Conservation (phyloP, 495 filamentous ascomycete species). For the Clavariopsis aquatica region DNA sequence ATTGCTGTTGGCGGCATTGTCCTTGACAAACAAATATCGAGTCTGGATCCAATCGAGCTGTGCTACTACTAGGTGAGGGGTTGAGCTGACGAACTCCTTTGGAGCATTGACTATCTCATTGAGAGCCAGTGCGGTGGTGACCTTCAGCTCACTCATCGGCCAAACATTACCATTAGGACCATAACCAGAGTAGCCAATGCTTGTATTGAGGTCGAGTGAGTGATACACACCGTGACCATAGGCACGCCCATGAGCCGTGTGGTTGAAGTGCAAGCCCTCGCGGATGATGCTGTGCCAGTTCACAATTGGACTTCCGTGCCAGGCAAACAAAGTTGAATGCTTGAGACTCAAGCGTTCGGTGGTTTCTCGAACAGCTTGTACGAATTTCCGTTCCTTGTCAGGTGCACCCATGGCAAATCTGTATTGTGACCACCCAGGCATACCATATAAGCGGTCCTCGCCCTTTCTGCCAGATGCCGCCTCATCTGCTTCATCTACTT, state of each 20-base stretch:
- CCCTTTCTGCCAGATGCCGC: constrained; percentile 20
- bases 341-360: constrained; percentile 45
- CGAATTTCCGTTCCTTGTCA: constrained; percentile 85
- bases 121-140: constrained; percentile 66
- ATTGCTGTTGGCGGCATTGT: background rate
- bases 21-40: constrained; percentile 76
- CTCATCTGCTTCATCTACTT: constrained; percentile 54
- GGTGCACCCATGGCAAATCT: constrained; percentile 85
- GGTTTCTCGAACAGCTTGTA: constrained; percentile 59
- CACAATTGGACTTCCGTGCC: constrained; percentile 71
- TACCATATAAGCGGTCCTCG: constrained; percentile 62
- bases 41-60: constrained; percentile 89
- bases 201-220: constrained; percentile 58
- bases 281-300: constrained; percentile 95
- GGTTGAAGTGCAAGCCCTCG: constrained; percentile 73
- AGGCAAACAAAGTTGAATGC: constrained; percentile 77
- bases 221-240: constrained; percentile 85
- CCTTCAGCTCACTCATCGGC: constrained; percentile 64
- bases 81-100: constrained; percentile 54
- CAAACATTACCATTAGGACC: constrained; percentile 49
- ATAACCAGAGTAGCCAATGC: constrained; percentile 55
- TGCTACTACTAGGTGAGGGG: constrained; percentile 70
- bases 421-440: constrained; percentile 76
- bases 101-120: constrained; percentile 87
- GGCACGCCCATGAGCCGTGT: constrained; percentile 63